Base-by-base conservation (phyloP, 441 rosid species). In the Cnidoscolus chayamansa region DNA sequence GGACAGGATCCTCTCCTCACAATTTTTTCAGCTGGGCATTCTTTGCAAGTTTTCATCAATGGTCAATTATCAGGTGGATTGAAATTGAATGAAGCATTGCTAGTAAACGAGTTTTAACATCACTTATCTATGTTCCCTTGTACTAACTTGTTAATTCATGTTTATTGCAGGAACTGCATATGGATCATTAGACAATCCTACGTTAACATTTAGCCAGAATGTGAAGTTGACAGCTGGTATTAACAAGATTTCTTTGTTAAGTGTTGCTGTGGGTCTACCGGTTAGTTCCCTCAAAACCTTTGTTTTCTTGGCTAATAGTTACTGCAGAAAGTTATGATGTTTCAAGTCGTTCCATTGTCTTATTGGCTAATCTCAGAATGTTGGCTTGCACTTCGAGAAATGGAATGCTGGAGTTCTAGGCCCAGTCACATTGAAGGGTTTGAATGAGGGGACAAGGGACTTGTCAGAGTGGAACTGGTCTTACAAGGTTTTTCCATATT, bases 371-470 rank as follows among this genome's bases (percentile, higher is more conserved):
- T 63, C 54, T 72, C 87, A 95, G 99, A 95, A 95, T 77, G 93
- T 95, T 45, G 99, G 99, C 62, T 88, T 90, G 35, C 98, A 95
- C 81, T 95, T 86, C 64, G 99, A 95, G 86, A 90, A 81, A 74
- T 95, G 96, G 96, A 95, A 95, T 75, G 82, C 96, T 47, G 99
- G 99, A 77, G 78, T 93, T 81, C 90, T 95, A 15, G 99, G 99
- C 56, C 99, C 99, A 0, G 91, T 95, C 64, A 79, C 89, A 54
- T 59, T 95, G 74, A 88, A 80, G 19, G 99, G 96, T 79, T 85
- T 92, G 59, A 80, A 83, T 53, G 91, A 81, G 53, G 99, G 99
- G 65, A 88, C 91, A 70, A 57, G 51, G 62, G 95, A 95, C 71
- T 75, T 95, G 61, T 85, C 99, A 53, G 85, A 93, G 85, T 90